Conservation (phyloP, 495 filamentous ascomycete species). For the Talaromyces nanjingensis region DNA sequence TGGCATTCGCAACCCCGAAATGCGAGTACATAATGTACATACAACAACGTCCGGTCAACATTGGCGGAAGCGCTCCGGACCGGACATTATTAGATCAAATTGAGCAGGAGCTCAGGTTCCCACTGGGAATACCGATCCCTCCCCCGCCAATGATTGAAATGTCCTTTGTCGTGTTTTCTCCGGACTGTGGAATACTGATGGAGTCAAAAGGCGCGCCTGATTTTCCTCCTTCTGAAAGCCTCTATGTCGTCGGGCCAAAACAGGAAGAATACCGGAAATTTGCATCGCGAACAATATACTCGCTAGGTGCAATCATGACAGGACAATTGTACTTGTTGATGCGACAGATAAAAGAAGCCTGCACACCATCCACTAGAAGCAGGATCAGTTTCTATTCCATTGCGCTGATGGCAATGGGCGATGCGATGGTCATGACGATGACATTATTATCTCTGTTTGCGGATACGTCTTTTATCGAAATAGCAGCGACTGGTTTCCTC, state of each 20-base stretch:
- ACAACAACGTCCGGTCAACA: slow-evolving; percentile 61
- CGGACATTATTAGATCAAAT: slow-evolving; percentile 52
- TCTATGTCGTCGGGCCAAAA: slow-evolving; percentile 72
- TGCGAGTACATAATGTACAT: slow-evolving; percentile 88
- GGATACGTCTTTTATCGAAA: slow-evolving; percentile 58
- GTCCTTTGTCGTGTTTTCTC: slow-evolving; percentile 84
- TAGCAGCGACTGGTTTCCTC: slow-evolving; percentile 63
- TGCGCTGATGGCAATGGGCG: slow-evolving; percentile 77
- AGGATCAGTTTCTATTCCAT: slow-evolving; percentile 87
- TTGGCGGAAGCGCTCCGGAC: slow-evolving; percentile 28
- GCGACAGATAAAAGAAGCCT: slow-evolving; percentile 82
- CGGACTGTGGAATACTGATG: slow-evolving; percentile 88
- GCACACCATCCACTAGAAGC: slow-evolving; percentile 88
- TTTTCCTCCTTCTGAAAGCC: slow-evolving; percentile 52
- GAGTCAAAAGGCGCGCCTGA: slow-evolving; percentile 78
- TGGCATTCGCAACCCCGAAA: slow-evolving; percentile 55
- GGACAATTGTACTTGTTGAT: slow-evolving; percentile 70
- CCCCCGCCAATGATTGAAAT: slow-evolving; percentile 63
- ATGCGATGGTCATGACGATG: slow-evolving; percentile 62
- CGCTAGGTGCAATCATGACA: slow-evolving; percentile 55
- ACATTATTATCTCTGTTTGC: slow-evolving; percentile 58
- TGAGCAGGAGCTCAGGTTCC: slow-evolving; percentile 79
- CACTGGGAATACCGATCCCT: slow-evolving; percentile 70
- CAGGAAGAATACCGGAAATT: slow-evolving; percentile 63
- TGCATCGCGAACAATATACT: slow-evolving; percentile 60